Percentiles rank a stretch among this genome's conserved stretches.
Evolutionary conservation across 2,329 filamentous ascomycete genomes (phyloP).

Genomic region (Pseudogymnoascus sp.): DNA sequence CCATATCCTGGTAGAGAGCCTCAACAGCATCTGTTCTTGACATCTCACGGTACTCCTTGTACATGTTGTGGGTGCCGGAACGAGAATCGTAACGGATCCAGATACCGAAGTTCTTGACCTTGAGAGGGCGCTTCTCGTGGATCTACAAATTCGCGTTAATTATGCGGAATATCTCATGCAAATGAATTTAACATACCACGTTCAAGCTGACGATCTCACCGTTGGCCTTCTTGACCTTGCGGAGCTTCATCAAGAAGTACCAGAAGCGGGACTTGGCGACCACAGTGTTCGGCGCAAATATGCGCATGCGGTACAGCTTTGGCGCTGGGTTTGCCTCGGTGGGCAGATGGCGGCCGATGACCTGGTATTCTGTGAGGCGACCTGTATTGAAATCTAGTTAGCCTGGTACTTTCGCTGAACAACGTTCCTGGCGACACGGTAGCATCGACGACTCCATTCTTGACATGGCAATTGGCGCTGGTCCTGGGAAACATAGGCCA

Average conservation of each 20-base stretch:
- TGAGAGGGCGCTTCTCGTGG: constrained; percentile 96
- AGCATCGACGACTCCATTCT: background rate
- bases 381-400: constrained; percentile 49
- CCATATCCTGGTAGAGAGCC: constrained; percentile 99
- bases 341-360: constrained; percentile 99
- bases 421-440: background rate
- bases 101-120: constrained; percentile 99
- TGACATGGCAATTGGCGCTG: background rate
- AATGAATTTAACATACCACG: constrained; percentile 58
- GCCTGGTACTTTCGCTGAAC: constrained; percentile 16
- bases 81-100: constrained; percentile 99
- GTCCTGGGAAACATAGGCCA: background rate
- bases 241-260: constrained; percentile 99
- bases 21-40: constrained; percentile 92
- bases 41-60: constrained; percentile 99
- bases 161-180: constrained; percentile 7
- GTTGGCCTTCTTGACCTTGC: constrained; percentile 99
- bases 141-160: constrained; percentile 51
- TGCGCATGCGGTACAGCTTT: constrained; percentile 99
- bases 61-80: constrained; percentile 99
- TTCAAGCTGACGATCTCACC: constrained; percentile 98
- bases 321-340: constrained; percentile 94
- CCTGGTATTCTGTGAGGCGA: constrained; percentile 99
- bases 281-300: constrained; percentile 96
- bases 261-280: constrained; percentile 99